A percentile compares a stretch with the other conserved stretches of the same genome.
Evolutionary conservation across 345 rosid genomes (phyloP).

Genomic region (Noccaea bulbosa): DNA sequence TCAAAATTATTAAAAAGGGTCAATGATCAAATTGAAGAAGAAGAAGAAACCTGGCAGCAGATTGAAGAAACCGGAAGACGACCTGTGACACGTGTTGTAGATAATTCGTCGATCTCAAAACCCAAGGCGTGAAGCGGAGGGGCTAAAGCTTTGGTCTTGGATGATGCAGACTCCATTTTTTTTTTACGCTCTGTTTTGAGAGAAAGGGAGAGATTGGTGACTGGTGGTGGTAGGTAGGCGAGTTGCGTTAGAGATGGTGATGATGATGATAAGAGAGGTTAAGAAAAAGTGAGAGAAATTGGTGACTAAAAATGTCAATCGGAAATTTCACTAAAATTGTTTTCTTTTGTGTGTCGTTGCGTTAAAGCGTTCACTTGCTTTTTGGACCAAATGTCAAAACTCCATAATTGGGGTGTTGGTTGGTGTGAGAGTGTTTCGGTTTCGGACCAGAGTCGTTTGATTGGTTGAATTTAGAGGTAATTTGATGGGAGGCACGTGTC

Average conservation of each 20-base stretch:
- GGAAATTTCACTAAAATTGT: neutral
- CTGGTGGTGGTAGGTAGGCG: constrained; percentile 4
- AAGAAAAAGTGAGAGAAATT: neutral
- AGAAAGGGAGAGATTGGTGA: constrained; percentile 1
- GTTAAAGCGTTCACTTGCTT: neutral
- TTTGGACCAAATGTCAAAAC: neutral
- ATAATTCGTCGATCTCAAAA: constrained; percentile 60
- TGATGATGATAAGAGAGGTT: constrained; percentile 13
- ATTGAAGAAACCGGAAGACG: constrained; percentile 61
- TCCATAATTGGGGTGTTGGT: constrained; percentile 1
- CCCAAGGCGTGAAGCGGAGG: constrained; percentile 55
- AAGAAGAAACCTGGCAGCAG: constrained; percentile 62
- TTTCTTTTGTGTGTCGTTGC: neutral
- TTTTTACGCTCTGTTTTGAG: constrained; percentile 16
- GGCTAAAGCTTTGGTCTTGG: constrained; percentile 54
- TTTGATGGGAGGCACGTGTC: neutral
- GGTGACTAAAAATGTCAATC: neutral
- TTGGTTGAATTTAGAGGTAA: neutral
- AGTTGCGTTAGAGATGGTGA: neutral
- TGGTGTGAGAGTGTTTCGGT: neutral
- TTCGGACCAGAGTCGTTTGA: constrained; percentile 11
- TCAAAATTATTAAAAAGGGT: neutral
- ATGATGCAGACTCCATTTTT: constrained; percentile 38
- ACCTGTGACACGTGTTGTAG: constrained; percentile 63
- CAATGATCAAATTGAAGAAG: neutral